A percentile compares a stretch with the other conserved stretches of the same genome.
Evolutionary conservation across 2,329 filamentous ascomycete genomes (phyloP).

Genomic region (Sporothrix phasma): DNA sequence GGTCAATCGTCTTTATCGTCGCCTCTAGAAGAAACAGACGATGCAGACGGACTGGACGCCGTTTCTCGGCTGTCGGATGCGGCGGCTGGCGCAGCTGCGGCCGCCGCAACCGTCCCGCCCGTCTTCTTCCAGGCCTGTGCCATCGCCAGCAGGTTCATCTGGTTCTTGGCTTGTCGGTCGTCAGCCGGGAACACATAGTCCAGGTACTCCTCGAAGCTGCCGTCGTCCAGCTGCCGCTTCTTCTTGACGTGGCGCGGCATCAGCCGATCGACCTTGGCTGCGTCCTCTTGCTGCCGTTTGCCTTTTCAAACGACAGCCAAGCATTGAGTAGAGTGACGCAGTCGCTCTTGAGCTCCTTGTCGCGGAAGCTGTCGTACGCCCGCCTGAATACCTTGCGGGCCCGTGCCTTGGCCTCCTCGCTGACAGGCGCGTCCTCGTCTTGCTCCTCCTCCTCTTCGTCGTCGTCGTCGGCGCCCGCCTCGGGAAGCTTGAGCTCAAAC

Average conservation of each 20-base stretch:
- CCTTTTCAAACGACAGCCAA: constrained; percentile 86
- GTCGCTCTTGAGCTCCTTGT: constrained; percentile 85
- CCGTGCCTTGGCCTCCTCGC: constrained; percentile 71
- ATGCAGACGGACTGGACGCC: background rate
- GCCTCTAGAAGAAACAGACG: background rate
- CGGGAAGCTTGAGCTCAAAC: constrained; percentile 91
- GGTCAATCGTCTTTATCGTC: background rate
- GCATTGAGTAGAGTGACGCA: constrained; percentile 83
- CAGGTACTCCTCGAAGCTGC: constrained; percentile 90
- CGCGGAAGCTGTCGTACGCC: constrained; percentile 78
- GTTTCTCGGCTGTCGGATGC: background rate
- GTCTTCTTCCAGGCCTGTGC: constrained; percentile 81
- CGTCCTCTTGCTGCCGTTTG: constrained; percentile 66
- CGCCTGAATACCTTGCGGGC: constrained; percentile 78
- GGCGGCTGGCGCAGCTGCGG: background rate
- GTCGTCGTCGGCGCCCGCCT: constrained; percentile 51
- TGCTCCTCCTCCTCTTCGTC: constrained; percentile 47
- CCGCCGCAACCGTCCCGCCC: constrained; percentile 15
- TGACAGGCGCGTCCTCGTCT: constrained; percentile 58
- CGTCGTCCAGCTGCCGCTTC: constrained; percentile 81
- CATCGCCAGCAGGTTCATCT: constrained; percentile 75
- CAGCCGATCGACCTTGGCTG: constrained; percentile 77
- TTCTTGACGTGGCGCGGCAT: constrained; percentile 94
- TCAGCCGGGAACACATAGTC: constrained; percentile 97
- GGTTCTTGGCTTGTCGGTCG: constrained; percentile 72